Percentiles rank a stretch among this genome's conserved stretches.
These are phyloP conservation scores for Secale cereale DNA, from an alignment of 176 grass and related monocot genomes.

Conservation along the genomic window DNA sequence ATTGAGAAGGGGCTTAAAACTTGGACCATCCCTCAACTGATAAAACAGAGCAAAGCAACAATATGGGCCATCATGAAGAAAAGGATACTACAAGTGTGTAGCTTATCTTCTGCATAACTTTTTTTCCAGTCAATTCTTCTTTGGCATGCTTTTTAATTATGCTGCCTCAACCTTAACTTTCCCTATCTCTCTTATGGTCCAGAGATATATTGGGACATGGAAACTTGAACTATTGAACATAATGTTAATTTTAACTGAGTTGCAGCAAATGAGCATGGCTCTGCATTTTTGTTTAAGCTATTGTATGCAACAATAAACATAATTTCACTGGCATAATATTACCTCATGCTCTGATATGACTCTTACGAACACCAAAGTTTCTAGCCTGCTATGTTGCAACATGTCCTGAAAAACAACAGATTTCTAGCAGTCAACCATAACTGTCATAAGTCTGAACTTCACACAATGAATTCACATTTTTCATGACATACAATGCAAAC, in stretches of 20 bases:
- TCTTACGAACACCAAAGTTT: conserved; percentile 58
- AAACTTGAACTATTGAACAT: background rate
- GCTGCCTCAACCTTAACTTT: background rate
- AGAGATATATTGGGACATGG: background rate
- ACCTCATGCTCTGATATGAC: conserved; percentile 69
- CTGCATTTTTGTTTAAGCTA: conserved; percentile 2
- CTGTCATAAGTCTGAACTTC: background rate
- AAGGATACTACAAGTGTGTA: conserved; percentile 3
- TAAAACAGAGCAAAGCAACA: background rate
- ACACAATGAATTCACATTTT: background rate
- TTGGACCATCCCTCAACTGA: background rate
- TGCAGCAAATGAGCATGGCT: background rate
- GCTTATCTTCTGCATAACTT: background rate
- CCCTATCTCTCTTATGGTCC: background rate
- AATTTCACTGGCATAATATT: conserved; percentile 19
- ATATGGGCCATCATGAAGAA: background rate
- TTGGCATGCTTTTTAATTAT: background rate
- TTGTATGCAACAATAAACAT: background rate
- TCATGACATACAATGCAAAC: conserved; percentile 2
- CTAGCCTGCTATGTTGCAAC: conserved; percentile 49
- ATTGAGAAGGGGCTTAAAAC: conserved; percentile 13
- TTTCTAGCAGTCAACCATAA: conserved; percentile 27
- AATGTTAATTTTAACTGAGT: conserved; percentile 20
- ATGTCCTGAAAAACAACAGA: conserved; percentile 42
- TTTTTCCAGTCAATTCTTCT: background rate